These are phyloP conservation scores for Przewalskia tangutica DNA, from an alignment of 257 asterid genomes.

Conservation along the genomic window DNA sequence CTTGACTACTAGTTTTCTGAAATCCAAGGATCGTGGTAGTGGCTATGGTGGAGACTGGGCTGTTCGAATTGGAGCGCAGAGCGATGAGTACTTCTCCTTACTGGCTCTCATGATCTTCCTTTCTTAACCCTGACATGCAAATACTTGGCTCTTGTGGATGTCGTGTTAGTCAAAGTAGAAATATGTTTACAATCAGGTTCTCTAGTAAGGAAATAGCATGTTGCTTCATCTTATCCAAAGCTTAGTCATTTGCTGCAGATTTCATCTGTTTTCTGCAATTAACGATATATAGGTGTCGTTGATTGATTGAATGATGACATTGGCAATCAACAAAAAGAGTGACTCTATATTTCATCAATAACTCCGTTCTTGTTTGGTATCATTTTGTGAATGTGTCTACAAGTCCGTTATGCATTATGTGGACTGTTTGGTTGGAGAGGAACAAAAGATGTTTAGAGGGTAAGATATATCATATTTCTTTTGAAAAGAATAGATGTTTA, in stretches of 20 bases:
- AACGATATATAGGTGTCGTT: not conserved
- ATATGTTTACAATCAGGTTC: not conserved
- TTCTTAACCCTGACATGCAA: not conserved
- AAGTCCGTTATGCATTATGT: not conserved
- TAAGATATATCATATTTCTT: not conserved
- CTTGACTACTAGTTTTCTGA: constrained; percentile 75
- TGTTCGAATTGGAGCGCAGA: constrained; percentile 57
- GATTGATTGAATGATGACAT: not conserved
- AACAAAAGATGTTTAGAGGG: not conserved
- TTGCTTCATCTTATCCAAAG: not conserved
- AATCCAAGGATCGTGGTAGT: constrained; percentile 62
- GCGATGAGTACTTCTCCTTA: constrained; percentile 45
- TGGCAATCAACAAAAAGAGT: not conserved
- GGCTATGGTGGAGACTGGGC: constrained; percentile 99
- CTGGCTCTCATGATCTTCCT: constrained; percentile 14
- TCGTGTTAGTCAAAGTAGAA: not conserved
- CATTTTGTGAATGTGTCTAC: not conserved
- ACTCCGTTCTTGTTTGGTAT: not conserved
- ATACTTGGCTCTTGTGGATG: not conserved
- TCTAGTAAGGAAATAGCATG: not conserved
- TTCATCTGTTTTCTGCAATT: not conserved
- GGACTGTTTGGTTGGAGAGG: not conserved
- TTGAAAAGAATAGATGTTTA: not conserved
- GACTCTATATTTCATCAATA: not conserved
- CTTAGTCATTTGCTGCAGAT: not conserved